phyloP scores from a whole-genome alignment of 805 yeast genomes.

The Cyberlindnera maclurae region DNA sequence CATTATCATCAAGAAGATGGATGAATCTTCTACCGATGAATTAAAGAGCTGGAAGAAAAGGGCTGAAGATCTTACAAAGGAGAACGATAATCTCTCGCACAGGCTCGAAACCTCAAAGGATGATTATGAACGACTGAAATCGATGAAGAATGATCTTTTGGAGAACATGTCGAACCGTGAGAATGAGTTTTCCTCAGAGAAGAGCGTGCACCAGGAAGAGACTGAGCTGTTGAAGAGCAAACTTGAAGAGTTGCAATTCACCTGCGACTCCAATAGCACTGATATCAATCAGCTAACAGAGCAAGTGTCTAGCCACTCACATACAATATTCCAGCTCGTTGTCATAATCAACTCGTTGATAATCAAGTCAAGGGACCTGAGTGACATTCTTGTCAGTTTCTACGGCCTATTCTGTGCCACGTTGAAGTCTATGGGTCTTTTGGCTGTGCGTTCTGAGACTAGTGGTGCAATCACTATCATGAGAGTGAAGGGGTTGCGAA shows the following conservation, averaged over 20 bases:
- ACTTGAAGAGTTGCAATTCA: constrained; percentile 44
- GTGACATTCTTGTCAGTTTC: constrained; percentile 28
- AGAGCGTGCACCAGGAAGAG: constrained; percentile 42
- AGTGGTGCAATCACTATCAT: constrained; percentile 35
- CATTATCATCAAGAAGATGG: background rate
- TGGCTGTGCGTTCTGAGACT: constrained; percentile 41
- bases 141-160: constrained; percentile 54
- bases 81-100: constrained; percentile 1
- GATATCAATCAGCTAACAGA: constrained; percentile 3
- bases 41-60: background rate
- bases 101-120: constrained; percentile 12
- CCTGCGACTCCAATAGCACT: constrained; percentile 25
- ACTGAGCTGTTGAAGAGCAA: constrained; percentile 37
- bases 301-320: constrained; percentile 5
- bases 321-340: constrained; percentile 27
- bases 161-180: constrained; percentile 66
- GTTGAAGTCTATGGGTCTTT: constrained; percentile 51
- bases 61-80: constrained; percentile 1
- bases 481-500: constrained; percentile 74
- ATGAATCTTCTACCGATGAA: background rate
- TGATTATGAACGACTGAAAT: constrained; percentile 22
- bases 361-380: constrained; percentile 35
- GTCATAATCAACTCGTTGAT: constrained; percentile 25
- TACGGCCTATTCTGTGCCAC: constrained; percentile 17
- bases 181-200: constrained; percentile 47